phyloP scores from a whole-genome alignment of 2,329 filamentous ascomycete genomes.

The Fusarium brevicatenulatum region DNA sequence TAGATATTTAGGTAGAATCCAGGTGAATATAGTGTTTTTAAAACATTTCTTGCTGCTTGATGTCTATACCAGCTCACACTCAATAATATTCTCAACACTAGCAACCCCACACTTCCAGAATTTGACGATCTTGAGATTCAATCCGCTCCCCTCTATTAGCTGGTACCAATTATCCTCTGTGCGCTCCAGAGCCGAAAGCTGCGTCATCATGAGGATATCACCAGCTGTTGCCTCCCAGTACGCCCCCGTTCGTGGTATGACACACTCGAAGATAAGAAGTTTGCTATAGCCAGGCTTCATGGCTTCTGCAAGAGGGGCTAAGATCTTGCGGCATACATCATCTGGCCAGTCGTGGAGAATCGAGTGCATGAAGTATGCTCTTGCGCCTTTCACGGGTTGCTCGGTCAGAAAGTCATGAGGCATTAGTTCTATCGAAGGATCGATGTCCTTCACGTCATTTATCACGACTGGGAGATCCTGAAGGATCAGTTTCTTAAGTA shows the following conservation, averaged over 20 bases:
- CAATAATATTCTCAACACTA: not conserved
- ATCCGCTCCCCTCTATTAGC: not conserved
- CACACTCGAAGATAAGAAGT: not conserved
- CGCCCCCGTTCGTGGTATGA: not conserved
- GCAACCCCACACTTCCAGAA: not conserved
- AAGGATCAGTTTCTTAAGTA: not conserved
- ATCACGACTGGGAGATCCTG: not conserved
- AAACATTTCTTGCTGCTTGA: not conserved
- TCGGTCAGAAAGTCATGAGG: not conserved
- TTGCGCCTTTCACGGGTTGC: not conserved
- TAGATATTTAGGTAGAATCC: rapidly evolving
- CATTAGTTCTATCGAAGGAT: not conserved
- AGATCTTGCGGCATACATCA: not conserved
- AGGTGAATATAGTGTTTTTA: not conserved
- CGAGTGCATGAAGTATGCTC: not conserved
- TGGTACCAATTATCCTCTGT: not conserved
- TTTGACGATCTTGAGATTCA: not conserved
- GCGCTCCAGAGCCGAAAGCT: not conserved
- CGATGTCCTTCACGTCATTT: not conserved
- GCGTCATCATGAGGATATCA: not conserved
- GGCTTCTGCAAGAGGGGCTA: not conserved
- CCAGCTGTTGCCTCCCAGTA: not conserved
- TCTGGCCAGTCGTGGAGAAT: not conserved
- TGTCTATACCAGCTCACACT: not conserved
- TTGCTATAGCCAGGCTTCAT: not conserved